phyloP scores from a whole-genome alignment of 2,329 filamentous ascomycete genomes.

The Ceratocystis destructans region DNA sequence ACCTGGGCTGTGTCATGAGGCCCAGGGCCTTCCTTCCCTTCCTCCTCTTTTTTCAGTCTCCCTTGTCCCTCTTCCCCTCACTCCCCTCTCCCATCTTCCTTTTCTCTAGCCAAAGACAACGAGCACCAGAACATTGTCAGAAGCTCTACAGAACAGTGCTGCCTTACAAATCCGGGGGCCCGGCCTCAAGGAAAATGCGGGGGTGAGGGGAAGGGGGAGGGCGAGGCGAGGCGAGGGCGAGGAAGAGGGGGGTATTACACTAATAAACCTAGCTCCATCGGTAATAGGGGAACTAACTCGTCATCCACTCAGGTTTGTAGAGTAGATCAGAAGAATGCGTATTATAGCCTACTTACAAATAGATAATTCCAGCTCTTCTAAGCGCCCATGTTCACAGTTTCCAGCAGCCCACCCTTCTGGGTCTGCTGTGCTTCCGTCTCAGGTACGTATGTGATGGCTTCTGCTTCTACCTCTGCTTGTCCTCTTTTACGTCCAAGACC shows the following conservation, averaged over 20 bases:
- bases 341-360: too few relatives aligned
- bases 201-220: not conserved
- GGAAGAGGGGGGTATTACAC: not conserved
- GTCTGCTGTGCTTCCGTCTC: too few relatives aligned
- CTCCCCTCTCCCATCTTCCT: not conserved
- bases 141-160: not conserved
- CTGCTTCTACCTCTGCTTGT: not conserved
- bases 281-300: not conserved
- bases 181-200: not conserved
- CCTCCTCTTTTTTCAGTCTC: not conserved
- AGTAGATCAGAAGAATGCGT: not conserved
- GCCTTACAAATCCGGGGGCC: slow-evolving; percentile 3
- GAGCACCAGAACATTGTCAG: not conserved
- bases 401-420: too few relatives aligned
- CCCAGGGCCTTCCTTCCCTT: not conserved
- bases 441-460: too few relatives aligned
- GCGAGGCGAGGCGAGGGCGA: too few relatives aligned
- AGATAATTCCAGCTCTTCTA: too few relatives aligned
- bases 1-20: not conserved
- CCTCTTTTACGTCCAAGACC: not conserved
- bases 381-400: not conserved
- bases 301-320: not conserved
- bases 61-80: not conserved
- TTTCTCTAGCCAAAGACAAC: not conserved
- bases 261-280: not conserved